Evolutionary conservation across 306 rosid genomes (phyloP), one percentile per base, ranked within the genome.

Genomic region (Herpetospermum pedunculosum): DNA sequence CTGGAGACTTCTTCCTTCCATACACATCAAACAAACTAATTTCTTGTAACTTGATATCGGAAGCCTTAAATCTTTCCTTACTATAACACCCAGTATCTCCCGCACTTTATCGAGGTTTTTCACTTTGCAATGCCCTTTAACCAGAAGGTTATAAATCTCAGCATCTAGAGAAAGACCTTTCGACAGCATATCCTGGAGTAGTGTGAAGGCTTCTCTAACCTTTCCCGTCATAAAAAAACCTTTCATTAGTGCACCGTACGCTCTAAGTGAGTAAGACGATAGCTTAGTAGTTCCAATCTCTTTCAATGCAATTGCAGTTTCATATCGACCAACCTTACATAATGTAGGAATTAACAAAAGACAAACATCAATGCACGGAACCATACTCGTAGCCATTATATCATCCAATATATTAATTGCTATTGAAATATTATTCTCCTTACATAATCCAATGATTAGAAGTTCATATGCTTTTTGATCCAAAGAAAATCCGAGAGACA

Each of bases 351-450:
- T 89, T 78, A 94, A 86, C 19, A 73, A 48, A 32, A 81, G 40
- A 38, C 83, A 75, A 81, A 79, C 90, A 76, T 89, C 91, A 79
- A 76, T 75, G 72, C 77, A 76, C 8, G 95, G 97, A 19, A 69
- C 67, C 71, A 78, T 76, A 80, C 72, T 63, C 79, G 64, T 79
- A 47, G 80, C 85, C 71, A 88, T 81, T 86, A 89, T 77, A 40
- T 71, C 80, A 38, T 94, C 88, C 77, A 94, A 78, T 57, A 89
- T 2, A 1, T 74, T 77, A 76, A 94, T 78, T 75, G 94, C 96
- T 40, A 53, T 79, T 3, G 78, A 78, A 67, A 81, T 76, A 2
- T 84, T 83, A 26, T 81, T 69, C 77, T 85, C 89, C 53, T 78
- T 81, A 26, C 83, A 85, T 67, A 91, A 78, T 26, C 91, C 88